Base-by-base conservation (phyloP, 495 filamentous ascomycete species). In the Annulohypoxylon bovei region DNA sequence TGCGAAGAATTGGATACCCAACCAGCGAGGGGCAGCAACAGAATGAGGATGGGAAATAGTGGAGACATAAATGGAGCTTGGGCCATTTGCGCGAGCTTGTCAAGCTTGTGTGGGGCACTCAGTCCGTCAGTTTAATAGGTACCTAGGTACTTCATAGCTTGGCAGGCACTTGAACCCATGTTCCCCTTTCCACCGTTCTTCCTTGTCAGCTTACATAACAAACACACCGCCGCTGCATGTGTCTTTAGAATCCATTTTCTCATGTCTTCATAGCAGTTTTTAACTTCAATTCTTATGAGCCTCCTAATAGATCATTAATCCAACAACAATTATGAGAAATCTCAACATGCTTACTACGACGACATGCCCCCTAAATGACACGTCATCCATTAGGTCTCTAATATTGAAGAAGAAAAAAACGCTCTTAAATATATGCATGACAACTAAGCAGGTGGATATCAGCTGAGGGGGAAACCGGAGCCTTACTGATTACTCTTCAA, bases 21-120 rank as follows among this genome's bases (percentile, higher is more conserved):
- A 50, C 25, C 20, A 35, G 46, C 23, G 53, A 37, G 53, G 53
- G 53, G 18, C 18, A 39, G 32, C 25, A 20, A 6, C 12, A 37
- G n/a, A 37, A 60, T 12, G 5, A 27, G 6, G 37, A 37, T 33
- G 18, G 46, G 23, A 25, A 56, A 37, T 16, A 37, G 52, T 55
- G 52, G 50, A 33, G 42, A 62, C 20, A 32, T 6, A 5, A 8
- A 53, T 42, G 52, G 28, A 55, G 57, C 58, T 62, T 62, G 58
- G 58, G n/a, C 58, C 44, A 25, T 27, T 39, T 39, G 20, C n/a
- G 5, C n/a, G n/a, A n/a, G n/a, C n/a, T 20, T 44, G 3, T 44
- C 9, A 1, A 53, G 49, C 49, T 53, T 61, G 18, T 55, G 30
- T 37, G 32, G 30, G 32, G 3, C 6, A 23, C 22, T 8, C 8